Evolutionary conservation across 345 rosid genomes (phyloP), one percentile per base, ranked within the genome.

Genomic region (Physaria fendleri): DNA sequence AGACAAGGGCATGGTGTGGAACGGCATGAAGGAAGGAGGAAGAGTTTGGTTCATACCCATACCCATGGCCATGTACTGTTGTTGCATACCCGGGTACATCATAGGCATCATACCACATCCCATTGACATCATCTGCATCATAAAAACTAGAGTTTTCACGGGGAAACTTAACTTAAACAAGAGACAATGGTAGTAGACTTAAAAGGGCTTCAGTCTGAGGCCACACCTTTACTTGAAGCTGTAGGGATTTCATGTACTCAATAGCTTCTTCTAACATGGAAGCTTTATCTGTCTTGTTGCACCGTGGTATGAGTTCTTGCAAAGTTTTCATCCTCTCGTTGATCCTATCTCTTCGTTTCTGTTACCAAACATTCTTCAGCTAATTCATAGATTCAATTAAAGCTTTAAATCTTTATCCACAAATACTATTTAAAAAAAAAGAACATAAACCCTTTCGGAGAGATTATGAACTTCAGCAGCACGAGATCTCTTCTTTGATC

Each of bases 381-480:
- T n/a, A n/a, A 68, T 11, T 68, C n/a, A n/a, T n/a, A n/a, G n/a
- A n/a, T n/a, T n/a, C n/a, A n/a, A n/a, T n/a, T n/a, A n/a, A n/a
- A n/a, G n/a, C n/a, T n/a, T n/a, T 2, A 22, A 16, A 16, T 10
- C n/a, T 29, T 29, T 33, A 48, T 38, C 9, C 28, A 35, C 64
- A 21, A 37, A 25, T 12, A 47, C 17, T 33, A 18, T 5, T 2
- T 5, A 30, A 10, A 33, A 28, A 28, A 27, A 15, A 8, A 20
- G 3, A 27, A 40, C 3, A 74, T 85, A 17, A 22, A 93, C 99
- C 89, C 99, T 84, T 64, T 93, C 99, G 1, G 99, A 93, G 65
- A 84, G 86, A 68, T 93, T 89, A 72, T 93, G 99, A 74, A 93
- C 94, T 75, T 93, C 80, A 5, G 99, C 97, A 60, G 97, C 94